Evolutionary conservation across 495 filamentous ascomycete genomes (phyloP), one percentile per base, ranked within the genome.

Genomic region (Amniculicola lignicola): DNA sequence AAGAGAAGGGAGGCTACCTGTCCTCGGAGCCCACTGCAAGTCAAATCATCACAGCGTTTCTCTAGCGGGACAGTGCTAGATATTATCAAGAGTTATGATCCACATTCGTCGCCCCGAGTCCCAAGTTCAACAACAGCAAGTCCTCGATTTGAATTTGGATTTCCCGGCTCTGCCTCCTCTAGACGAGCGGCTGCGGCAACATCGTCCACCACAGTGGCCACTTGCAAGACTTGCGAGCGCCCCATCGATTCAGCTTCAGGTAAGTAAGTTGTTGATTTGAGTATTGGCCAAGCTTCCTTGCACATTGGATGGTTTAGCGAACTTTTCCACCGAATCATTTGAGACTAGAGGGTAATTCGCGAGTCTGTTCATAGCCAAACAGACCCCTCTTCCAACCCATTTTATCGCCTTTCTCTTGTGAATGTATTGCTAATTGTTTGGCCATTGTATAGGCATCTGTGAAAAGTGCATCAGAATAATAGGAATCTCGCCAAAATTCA

Each of bases 31-130:
- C 28, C 36, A 18, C 47, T 36, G 6, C 40, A 15, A 36, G 15
- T 38, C 2, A n/a, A 18, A 21, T n/a, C 49, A 7, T 50, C 61
- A 6, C 33, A 46, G 16, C 31, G 54, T 0, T 46, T 54, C 21
- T 63, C 61, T 19, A 59, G 28, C 24, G 50, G 50, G 14, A 59
- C 54, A 19, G 49, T 63, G 2, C 22, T 55, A 6, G 54, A 63
- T 15, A 52, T 63, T 29, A 63, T 63, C n/a, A 51, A 51, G 19
- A 59, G 45, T 24, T 63, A 51, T 23, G 43, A 59, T 35, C 29
- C 54, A 4, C 22, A 43, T 29, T 2, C 53, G 0, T 56, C 59
- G 7, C 52, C 59, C 3, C 38, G 24, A 41, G 31, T 39, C 5
- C 47, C 47, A 37, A 42, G 21, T 18, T 24, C 16, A 35, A 40